phyloP scores from a whole-genome alignment of 2,329 filamentous ascomycete species.

The Macrophomina phaseolina region DNA sequence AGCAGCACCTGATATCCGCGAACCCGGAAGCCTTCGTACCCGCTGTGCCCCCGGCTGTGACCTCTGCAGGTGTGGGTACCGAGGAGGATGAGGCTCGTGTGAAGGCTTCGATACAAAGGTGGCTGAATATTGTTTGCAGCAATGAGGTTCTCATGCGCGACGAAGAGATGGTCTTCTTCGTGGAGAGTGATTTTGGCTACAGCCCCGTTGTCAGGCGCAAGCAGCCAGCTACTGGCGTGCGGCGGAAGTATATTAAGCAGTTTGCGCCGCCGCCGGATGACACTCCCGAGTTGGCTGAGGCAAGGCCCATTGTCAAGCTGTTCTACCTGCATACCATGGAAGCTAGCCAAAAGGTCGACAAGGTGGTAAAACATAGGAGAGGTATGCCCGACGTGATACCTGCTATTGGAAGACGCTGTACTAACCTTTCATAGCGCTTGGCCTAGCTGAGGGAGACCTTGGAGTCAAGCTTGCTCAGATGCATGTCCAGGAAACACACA shows the following conservation, averaged over 20 bases:
- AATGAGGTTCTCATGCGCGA: conserved; percentile 94
- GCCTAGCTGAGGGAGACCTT: conserved; percentile 89
- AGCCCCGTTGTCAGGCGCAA: conserved; percentile 94
- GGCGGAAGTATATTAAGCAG: conserved; percentile 95
- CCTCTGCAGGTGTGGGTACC: conserved; percentile 91
- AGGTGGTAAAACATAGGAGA: conserved; percentile 87
- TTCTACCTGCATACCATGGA: conserved; percentile 98
- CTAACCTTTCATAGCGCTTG: conserved; percentile 68
- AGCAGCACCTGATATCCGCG: conserved; percentile 93
- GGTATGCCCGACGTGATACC: conserved; percentile 59
- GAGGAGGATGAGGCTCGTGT: conserved; percentile 93
- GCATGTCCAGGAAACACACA: conserved; percentile 88
- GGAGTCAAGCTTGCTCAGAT: conserved; percentile 88
- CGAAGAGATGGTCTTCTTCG: conserved; percentile 96
- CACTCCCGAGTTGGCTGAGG: conserved; percentile 89
- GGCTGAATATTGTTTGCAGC: conserved; percentile 91
- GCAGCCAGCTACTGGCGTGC: conserved; percentile 93
- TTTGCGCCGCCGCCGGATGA: conserved; percentile 97
- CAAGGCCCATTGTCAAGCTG: conserved; percentile 87
- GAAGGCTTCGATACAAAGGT: conserved; percentile 88
- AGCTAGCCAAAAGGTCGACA: conserved; percentile 94
- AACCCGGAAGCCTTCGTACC: conserved; percentile 96
- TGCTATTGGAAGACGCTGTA: neutral
- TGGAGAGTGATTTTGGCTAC: conserved; percentile 99
- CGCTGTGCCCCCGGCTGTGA: conserved; percentile 91